Evolutionary conservation across 805 yeast species (phyloP).

Genomic region (Candida jianshihensis): DNA sequence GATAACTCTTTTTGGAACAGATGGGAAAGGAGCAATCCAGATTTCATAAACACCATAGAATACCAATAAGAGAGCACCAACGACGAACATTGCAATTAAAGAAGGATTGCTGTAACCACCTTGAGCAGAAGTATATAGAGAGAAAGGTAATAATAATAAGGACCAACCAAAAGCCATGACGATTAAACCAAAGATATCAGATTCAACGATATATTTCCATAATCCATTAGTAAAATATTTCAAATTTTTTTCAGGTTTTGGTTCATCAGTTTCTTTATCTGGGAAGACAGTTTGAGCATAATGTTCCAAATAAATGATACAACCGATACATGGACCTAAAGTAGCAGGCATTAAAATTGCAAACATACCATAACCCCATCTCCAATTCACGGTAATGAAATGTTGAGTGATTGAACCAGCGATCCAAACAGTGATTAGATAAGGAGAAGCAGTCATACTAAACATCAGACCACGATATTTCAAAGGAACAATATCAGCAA

Average conservation of each 20-base stretch:
- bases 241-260: background rate
- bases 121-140: constrained; percentile 26
- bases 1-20: constrained; percentile 30
- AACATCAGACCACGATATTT: constrained; percentile 31
- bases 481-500: constrained; percentile 33
- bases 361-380: constrained; percentile 49
- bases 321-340: constrained; percentile 25
- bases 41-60: constrained; percentile 30
- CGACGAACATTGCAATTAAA: constrained; percentile 37
- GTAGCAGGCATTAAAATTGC: constrained; percentile 38
- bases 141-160: constrained; percentile 32
- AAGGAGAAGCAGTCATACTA: constrained; percentile 33
- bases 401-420: constrained; percentile 32
- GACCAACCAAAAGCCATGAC: constrained; percentile 33
- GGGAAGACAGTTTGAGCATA: constrained; percentile 16
- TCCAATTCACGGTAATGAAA: constrained; percentile 34
- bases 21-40: constrained; percentile 29
- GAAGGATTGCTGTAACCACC: constrained; percentile 31
- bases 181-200: constrained; percentile 33
- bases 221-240: background rate
- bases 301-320: constrained; percentile 28
- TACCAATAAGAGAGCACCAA: constrained; percentile 32
- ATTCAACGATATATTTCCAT: constrained; percentile 23
- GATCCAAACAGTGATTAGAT: constrained; percentile 34
- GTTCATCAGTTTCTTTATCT: background rate